Conservation (phyloP, 2,329 filamentous ascomycete genomes). For the Phialophora macrospora region DNA sequence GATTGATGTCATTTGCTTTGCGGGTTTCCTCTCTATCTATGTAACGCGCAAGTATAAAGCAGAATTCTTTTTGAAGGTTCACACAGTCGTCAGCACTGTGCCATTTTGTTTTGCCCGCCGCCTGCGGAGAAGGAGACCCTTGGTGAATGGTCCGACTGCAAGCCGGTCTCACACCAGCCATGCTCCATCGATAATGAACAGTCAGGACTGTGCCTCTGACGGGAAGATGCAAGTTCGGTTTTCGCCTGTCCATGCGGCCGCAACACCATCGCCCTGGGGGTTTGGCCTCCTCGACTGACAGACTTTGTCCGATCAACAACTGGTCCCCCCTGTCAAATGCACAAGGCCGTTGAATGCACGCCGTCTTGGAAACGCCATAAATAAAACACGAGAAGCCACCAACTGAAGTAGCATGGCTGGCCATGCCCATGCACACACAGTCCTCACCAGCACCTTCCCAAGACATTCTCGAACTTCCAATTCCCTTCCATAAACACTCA, state of each 20-base stretch:
- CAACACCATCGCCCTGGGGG: neutral
- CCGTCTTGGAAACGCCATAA: neutral
- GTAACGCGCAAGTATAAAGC: conserved; percentile 14
- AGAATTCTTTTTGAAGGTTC: conserved; percentile 11
- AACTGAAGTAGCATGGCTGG: neutral
- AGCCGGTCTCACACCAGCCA: neutral
- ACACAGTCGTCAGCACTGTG: neutral
- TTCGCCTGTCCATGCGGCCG: neutral
- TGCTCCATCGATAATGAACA: neutral
- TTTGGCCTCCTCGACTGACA: neutral
- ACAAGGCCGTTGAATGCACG: neutral
- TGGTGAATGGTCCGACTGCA: neutral
- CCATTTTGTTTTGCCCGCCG: neutral
- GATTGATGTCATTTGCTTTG: conserved; percentile 7
- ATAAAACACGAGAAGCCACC: conserved; percentile 3
- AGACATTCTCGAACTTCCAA: conserved; percentile 12
- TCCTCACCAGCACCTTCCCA: neutral
- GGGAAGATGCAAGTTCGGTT: neutral
- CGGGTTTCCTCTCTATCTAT: conserved; percentile 17
- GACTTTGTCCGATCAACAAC: neutral
- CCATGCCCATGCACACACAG: neutral
- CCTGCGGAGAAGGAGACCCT: neutral
- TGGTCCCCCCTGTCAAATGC: neutral
- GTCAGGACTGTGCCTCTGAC: neutral
- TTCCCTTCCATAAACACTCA: conserved; percentile 4